Evolutionary conservation across 1,284 basidiomycete genomes (phyloP), one percentile per base, ranked within the genome.

Genomic region (Tilletia walkeri): DNA sequence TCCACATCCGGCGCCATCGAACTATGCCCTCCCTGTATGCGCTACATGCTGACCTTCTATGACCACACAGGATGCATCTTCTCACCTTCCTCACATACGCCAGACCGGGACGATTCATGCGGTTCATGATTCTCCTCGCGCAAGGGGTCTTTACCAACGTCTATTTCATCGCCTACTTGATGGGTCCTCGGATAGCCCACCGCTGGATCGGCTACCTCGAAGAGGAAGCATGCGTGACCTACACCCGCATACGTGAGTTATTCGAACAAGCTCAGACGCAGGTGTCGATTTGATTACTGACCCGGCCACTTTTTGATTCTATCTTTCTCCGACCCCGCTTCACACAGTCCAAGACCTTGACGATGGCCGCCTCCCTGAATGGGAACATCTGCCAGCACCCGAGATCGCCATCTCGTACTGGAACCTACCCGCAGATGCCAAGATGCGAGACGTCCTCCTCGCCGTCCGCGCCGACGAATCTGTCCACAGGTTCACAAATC

Each of bases 181-280:
- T 95, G 65, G 91, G 92, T 0, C 95, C 95, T 0, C 87, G 87
- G 69, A 88, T 89, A 0, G 93, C 92, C 74, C 95, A 98, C 85
- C 91, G 95, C 41, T 98, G 98, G 83, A 95, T 98, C 61, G 95
- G 88, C n/a, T 86, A 93, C 80, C 87, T 99, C 9, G 95, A 98
- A 81, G 95, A 98, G 85, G 94, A 98, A 84, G 95, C 95, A 3
- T 93, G 95, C 4, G 73, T 90, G 61, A 96, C 94, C 30, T 95
- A 69, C 59, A 70, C 45, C 20, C 65, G 38, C 4, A 47, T 45
- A 6, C 48, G 39, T 68, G 38, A 45, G 56, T 61, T 14, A 0
- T 4, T 7, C 24, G 2, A 30, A 30, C 24, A 30, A 30, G 24
- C 24, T 30, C 24, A 30, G 24, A 30, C 1, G 24, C 24, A 30